A percentile compares a stretch with the other conserved stretches of the same genome.
phyloP scores from a whole-genome alignment of 305 asterid species.

The Fraxinus paxiana region DNA sequence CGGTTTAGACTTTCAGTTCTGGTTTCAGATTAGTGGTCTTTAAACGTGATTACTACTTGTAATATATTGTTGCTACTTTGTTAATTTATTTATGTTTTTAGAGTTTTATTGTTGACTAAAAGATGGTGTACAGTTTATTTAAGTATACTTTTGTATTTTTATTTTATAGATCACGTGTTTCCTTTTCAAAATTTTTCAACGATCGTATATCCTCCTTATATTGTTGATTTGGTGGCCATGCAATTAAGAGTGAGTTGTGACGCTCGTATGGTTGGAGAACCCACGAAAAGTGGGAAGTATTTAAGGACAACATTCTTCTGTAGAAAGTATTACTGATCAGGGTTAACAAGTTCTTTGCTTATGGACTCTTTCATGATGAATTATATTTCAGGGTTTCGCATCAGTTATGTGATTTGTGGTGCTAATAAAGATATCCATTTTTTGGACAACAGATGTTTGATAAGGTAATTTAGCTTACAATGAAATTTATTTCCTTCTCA shows the following conservation, averaged over 20 bases:
- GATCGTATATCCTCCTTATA: neutral
- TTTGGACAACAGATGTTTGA: constrained; percentile 29
- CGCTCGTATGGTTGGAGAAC: constrained; percentile 2
- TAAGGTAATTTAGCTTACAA: constrained; percentile 45
- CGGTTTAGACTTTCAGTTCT: neutral
- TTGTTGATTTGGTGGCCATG: constrained; percentile 13
- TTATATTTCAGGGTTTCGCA: constrained; percentile 42
- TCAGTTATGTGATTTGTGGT: constrained; percentile 27
- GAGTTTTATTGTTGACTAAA: neutral
- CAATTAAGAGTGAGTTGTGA: neutral
- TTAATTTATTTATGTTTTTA: neutral
- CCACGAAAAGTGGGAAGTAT: neutral
- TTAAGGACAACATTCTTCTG: neutral
- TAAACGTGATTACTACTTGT: neutral
- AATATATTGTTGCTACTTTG: neutral
- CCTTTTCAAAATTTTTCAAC: neutral
- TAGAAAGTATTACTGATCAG: constrained; percentile 7
- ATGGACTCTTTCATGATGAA: constrained; percentile 17
- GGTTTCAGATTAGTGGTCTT: neutral
- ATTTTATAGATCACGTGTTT: neutral
- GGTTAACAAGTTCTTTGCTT: constrained; percentile 4
- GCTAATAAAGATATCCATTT: constrained; percentile 28
- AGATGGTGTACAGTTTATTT: neutral
- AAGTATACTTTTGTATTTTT: neutral
- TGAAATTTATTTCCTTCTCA: neutral